A percentile compares a stretch with the other conserved stretches of the same genome.
These are phyloP conservation scores for Nicotiana noctiflora DNA, from an alignment of 257 asterid species.

Conservation along the genomic window DNA sequence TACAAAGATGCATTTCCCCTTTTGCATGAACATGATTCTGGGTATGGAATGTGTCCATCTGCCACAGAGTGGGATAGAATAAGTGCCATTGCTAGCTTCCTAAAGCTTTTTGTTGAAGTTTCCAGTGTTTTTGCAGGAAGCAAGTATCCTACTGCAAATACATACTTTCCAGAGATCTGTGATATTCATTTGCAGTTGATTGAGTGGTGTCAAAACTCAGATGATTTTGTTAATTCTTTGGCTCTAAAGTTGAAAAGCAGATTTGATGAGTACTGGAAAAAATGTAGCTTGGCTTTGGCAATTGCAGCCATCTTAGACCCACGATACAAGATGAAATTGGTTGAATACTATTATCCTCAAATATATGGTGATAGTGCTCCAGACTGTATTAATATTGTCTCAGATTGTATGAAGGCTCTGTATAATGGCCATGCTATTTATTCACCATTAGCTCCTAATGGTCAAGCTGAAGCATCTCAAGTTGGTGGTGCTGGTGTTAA, in stretches of 20 bases:
- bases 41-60: constrained; percentile 47
- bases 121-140: constrained; percentile 59
- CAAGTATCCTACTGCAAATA: constrained; percentile 65
- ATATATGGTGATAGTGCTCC: constrained; percentile 64
- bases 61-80: constrained; percentile 70
- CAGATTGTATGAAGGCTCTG: constrained; percentile 81
- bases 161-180: constrained; percentile 76
- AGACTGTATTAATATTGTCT: constrained; percentile 63
- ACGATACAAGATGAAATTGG: constrained; percentile 76
- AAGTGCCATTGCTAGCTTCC: constrained; percentile 54
- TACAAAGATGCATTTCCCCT: constrained; percentile 64
- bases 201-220: constrained; percentile 87
- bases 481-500: constrained; percentile 31
- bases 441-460: constrained; percentile 59
- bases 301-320: constrained; percentile 92
- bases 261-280: constrained; percentile 94
- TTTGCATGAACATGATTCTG: constrained; percentile 69
- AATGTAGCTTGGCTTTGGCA: constrained; percentile 97
- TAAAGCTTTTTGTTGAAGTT: constrained; percentile 74
- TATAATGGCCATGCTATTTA: constrained; percentile 65
- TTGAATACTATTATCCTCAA: constrained; percentile 78
- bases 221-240: constrained; percentile 69
- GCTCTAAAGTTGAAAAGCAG: constrained; percentile 73
- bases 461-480: constrained; percentile 40
- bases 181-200: constrained; percentile 83